Evolutionary conservation across 192 early-diverging fungal genomes (phyloP), one percentile per base, ranked within the genome.

Genomic region (Polychytrium aggregatum): DNA sequence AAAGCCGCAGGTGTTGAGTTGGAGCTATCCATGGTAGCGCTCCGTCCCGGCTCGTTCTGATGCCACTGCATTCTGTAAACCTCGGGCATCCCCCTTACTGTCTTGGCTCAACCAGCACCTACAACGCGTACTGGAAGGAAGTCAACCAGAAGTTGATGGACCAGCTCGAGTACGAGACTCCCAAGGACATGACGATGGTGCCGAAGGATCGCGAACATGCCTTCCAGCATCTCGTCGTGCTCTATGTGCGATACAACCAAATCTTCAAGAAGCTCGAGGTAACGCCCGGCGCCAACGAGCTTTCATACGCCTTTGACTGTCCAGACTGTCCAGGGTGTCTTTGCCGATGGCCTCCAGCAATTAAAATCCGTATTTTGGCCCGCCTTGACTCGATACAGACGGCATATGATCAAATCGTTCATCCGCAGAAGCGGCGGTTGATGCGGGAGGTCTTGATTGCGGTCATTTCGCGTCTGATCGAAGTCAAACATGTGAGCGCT

Each of bases 361-460:
- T 11, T 5, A 3, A 47, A 45, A 56, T 21, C n/a, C n/a, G n/a
- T n/a, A n/a, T n/a, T n/a, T n/a, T n/a, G n/a, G n/a, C n/a, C 4
- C 24, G 37, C 28, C 24, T 22, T 45, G 31, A n/a, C n/a, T n/a
- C n/a, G n/a, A n/a, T n/a, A n/a, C n/a, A 79, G 76, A 49, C 48
- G 18, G 56, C 72, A 17, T 78, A 80, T 42, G 72, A 80, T 50
- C 68, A 75, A 41, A 66, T 75, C 13, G 54, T 79, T 14, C 78
- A 80, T 56, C 78, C 78, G 0, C 78, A 80, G 52, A 80, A 80
- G 44, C 40, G 76, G n/a, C 48, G 74, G 29, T 50, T 80, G 33
- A 44, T 80, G 34, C 56, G 55, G 26, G 71, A 71, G 34, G 65
- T 71, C 10, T 41, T 80, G 0, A 36, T 74, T 11, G 67, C 68